Evolutionary conservation across 805 yeast genomes (phyloP), one percentile per base, ranked within the genome.

Genomic region (Metschnikowia santaceciliae): DNA sequence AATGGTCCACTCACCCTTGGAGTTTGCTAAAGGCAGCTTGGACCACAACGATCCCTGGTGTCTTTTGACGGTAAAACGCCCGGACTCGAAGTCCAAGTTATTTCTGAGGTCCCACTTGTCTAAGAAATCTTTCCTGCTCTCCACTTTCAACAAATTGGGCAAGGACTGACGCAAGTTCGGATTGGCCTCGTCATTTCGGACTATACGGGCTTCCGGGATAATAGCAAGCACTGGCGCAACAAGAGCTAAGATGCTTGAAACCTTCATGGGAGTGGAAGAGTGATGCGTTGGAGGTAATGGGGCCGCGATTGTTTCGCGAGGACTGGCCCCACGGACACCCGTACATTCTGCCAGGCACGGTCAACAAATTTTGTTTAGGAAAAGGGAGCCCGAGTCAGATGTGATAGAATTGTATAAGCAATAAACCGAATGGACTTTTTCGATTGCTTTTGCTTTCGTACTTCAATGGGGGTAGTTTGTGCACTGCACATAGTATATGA

Each of bases 31-130:
- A 8, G 57, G 61, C 10, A 50, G 56, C 42, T 39, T 62, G 36
- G 66, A 68, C 83, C 83, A 79, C 2, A 82, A 43, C 0, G 79
- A 64, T 13, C 86, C 86, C 3, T 55, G 51, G 4, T 74, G 56
- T 3, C 55, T 54, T 14, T 67, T 56, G 19, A 65, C 62, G 7
- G 82, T 59, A 14, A 82, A 58, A 46, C 89, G 70, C 4, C 88
- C 88, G 46, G 77, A 79, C 34, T 72, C 71, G 36, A 80, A 67
- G 5, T 53, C 54, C 6, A 79, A 67, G 37, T 65, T 63, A 74
- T 82, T 26, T 54, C 53, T 8, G 68, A 55, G 6, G 61, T 60
- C 81, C 84, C 82, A 47, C 61, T 66, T 52, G 51, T 47, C 13
- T 54, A 57, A 20, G 20, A 74, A 54, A 10, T 66, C 69, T 2